These are phyloP conservation scores for Colletotrichum brevisporum DNA, from an alignment of 2,329 filamentous ascomycete genomes.

Conservation along the genomic window DNA sequence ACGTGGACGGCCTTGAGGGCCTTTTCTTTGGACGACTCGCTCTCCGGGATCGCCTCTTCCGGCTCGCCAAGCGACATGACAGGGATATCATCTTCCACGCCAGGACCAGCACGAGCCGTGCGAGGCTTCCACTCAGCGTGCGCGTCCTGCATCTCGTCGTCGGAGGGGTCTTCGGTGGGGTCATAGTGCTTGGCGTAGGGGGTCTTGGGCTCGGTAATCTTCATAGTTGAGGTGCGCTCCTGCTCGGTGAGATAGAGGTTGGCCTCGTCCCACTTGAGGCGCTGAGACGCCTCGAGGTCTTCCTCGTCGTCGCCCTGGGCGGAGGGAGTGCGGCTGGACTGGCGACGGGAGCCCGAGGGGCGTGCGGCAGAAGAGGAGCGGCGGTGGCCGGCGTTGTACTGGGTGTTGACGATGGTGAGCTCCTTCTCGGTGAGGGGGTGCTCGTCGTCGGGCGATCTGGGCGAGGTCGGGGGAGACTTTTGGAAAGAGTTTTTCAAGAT, in stretches of 20 bases:
- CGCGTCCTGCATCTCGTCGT: conserved; percentile 76
- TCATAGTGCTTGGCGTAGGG: conserved; percentile 95
- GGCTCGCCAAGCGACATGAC: conserved; percentile 93
- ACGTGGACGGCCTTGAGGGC: conserved; percentile 75
- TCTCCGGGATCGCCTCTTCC: conserved; percentile 77
- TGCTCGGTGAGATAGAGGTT: conserved; percentile 98
- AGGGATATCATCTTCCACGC: conserved; percentile 81
- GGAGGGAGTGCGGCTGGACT: conserved; percentile 68
- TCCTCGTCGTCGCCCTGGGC: conserved; percentile 60
- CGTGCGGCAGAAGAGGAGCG: conserved; percentile 83
- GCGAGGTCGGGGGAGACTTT: conserved; percentile 69
- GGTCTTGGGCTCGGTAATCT: conserved; percentile 98
- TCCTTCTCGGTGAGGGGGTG: conserved; percentile 82
- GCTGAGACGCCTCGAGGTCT: conserved; percentile 73
- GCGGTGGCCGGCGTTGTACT: conserved; percentile 91
- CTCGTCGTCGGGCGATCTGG: conserved; percentile 64
- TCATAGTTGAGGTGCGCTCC: conserved; percentile 96
- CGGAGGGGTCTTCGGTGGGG: conserved; percentile 87
- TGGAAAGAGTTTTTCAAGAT: conserved; percentile 93
- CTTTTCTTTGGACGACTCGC: conserved; percentile 51
- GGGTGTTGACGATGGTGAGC: conserved; percentile 92
- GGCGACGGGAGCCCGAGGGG: conserved; percentile 77
- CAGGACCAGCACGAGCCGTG: conserved; percentile 42
- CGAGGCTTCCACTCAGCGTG: conserved; percentile 58
- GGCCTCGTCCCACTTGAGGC: conserved; percentile 98